Evolutionary conservation across 2,329 filamentous ascomycete species (phyloP).

Genomic region (Colletotrichum tamarilloi): DNA sequence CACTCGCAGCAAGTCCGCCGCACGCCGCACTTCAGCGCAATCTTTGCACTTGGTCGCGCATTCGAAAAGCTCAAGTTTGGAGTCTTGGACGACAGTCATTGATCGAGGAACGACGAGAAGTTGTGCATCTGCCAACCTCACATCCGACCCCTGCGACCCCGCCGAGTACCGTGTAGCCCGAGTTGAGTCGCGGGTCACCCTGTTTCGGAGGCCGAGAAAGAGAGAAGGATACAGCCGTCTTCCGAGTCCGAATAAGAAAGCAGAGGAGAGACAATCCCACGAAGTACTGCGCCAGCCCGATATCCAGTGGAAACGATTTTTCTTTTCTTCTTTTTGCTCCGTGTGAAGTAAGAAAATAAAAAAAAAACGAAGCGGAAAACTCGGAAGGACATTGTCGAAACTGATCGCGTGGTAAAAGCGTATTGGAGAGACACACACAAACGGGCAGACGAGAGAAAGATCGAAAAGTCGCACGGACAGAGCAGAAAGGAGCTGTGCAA

Average conservation of each 20-base stretch:
- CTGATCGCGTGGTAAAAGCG: not conserved
- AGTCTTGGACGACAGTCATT: constrained; percentile 32
- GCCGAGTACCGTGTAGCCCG: constrained; percentile 26
- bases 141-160: constrained; percentile 8
- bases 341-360: not conserved
- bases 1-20: constrained; percentile 20
- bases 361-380: not conserved
- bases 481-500: not conserved
- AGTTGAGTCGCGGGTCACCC: constrained; percentile 25
- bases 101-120: constrained; percentile 21
- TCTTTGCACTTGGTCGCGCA: constrained; percentile 27
- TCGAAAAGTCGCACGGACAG: not conserved
- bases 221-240: constrained; percentile 17
- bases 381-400: not conserved
- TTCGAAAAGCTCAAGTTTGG: constrained; percentile 17
- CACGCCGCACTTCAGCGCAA: constrained; percentile 29
- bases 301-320: not conserved
- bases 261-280: constrained; percentile 22
- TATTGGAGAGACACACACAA: not conserved
- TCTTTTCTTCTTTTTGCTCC: not conserved
- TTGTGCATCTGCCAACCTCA: constrained; percentile 7
- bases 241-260: constrained; percentile 34
- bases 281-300: constrained; percentile 5
- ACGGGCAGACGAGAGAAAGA: not conserved
- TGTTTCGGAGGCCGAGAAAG: constrained; percentile 30